Base-by-base conservation (phyloP, 2,329 filamentous ascomycete species). In the Neurospora sp. region DNA sequence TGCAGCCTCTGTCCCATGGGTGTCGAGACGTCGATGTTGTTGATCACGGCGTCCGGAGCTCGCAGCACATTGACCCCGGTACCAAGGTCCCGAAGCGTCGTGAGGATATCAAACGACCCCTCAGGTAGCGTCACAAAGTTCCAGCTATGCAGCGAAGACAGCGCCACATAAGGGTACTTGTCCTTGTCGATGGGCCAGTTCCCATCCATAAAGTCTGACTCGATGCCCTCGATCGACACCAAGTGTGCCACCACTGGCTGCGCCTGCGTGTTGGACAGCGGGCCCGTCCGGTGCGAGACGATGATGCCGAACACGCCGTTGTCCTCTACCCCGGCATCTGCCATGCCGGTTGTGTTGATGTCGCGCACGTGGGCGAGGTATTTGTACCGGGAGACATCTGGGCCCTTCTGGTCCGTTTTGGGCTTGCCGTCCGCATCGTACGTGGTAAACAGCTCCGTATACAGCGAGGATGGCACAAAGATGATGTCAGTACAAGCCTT, bases 121-220 rank as follows among this genome's bases (percentile, higher is more conserved):
- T 80, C 74, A 0, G 82, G 81, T 1, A 79, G 66, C 3, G 74
- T 72, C 0, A 77, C 80, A 68, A 83, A 83, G 9, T 74, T 77
- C 82, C 82, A 84, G 67, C 78, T 80, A 62, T 80, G 71, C 0
- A 84, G 71, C 0, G 79, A 81, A 28, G 76, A 76, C 11, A 84
- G 69, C 0, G 73, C 79, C 9, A 82, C 77, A 15, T 72, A 73
- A 38, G 38, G 38, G 38, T 38, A 38, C 3, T 38, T 38, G 2
- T 74, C 66, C 3, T 70, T 58, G 2, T 68, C 58, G 3, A 70
- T 23, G 1, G 75, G 74, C 23, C 71, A 76, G 0, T n/a, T 66
- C 38, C 38, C 38, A 38, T 38, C 38, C 38, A 38, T 38, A 38
- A 38, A 38, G 72, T 79, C 79, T 5, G 70, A 67, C 58, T 80